These are phyloP conservation scores for Yarrowia sp. DNA, from an alignment of 805 yeast genomes.

Conservation along the genomic window DNA sequence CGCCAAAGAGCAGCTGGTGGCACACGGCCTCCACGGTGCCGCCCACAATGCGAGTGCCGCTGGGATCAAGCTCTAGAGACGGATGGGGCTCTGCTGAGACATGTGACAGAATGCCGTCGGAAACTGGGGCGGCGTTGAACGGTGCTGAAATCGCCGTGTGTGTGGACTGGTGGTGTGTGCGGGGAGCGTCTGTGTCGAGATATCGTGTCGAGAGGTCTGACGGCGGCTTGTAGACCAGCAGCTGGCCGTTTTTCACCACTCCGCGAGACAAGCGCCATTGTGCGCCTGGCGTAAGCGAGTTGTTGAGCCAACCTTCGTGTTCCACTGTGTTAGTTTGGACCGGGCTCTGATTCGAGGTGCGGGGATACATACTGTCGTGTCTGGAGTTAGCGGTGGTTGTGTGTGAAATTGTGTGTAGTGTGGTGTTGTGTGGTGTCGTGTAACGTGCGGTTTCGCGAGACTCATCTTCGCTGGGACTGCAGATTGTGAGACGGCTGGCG, in stretches of 20 bases:
- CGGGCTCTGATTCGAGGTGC: neutral
- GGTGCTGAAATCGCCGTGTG: constrained; percentile 20
- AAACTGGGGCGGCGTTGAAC: constrained; percentile 17
- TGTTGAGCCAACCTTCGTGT: constrained; percentile 27
- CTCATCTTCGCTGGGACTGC: constrained; percentile 13
- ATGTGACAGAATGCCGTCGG: constrained; percentile 29
- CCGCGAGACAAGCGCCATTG: constrained; percentile 55
- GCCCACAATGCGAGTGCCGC: constrained; percentile 45
- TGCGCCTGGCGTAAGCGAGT: constrained; percentile 17
- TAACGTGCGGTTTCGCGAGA: constrained; percentile 18
- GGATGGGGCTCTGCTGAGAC: constrained; percentile 54
- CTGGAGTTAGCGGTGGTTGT: constrained; percentile 14
- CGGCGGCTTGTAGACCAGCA: constrained; percentile 61
- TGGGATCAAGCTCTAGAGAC: constrained; percentile 50
- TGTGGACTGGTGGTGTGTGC: constrained; percentile 1
- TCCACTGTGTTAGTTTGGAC: constrained; percentile 19
- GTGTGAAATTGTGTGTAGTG: neutral
- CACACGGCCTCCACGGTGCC: constrained; percentile 72
- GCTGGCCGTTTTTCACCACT: constrained; percentile 65
- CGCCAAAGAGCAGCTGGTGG: constrained; percentile 65
- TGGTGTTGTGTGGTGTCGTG: neutral
- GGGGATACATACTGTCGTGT: constrained; percentile 19
- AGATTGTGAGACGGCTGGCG: constrained; percentile 26
- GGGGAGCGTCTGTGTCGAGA: constrained; percentile 8
- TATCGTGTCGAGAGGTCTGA: constrained; percentile 41